Conservation (phyloP, 306 rosid genomes). For the Phaseolus lunatus region DNA sequence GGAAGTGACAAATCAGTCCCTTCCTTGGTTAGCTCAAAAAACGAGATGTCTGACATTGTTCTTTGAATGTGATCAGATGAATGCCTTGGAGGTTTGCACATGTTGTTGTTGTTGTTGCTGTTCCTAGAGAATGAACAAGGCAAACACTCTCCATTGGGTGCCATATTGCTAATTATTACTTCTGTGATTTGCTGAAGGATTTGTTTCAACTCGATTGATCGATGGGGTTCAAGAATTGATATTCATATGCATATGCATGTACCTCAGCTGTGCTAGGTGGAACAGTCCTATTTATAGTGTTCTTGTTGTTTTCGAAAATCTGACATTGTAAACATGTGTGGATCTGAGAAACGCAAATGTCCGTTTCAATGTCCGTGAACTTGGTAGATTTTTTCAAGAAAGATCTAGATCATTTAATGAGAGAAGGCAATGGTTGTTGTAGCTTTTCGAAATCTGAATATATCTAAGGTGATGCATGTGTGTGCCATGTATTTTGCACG, state of each 20-base stretch:
- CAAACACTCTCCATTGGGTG: constrained; percentile 74
- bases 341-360: constrained; percentile 54
- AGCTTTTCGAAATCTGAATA: constrained; percentile 43
- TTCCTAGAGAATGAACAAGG: constrained; percentile 38
- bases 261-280: constrained; percentile 6
- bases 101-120: constrained; percentile 31
- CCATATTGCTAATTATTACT: constrained; percentile 52
- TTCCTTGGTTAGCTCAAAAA: constrained; percentile 64
- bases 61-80: constrained; percentile 62
- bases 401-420: constrained; percentile 35
- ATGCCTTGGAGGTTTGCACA: constrained; percentile 60
- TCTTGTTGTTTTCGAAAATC: constrained; percentile 1
- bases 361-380: constrained; percentile 59
- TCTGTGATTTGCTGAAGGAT: background rate
- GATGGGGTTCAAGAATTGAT: background rate
- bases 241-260: background rate
- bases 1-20: constrained; percentile 54
- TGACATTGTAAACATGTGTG: constrained; percentile 51
- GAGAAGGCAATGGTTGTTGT: constrained; percentile 38
- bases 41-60: constrained; percentile 82
- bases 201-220: background rate
- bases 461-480: background rate
- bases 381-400: constrained; percentile 53
- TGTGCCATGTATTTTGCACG: background rate
- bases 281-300: constrained; percentile 59